Conservation (phyloP, 2,329 filamentous ascomycete species). For the Neonectria faginata region DNA sequence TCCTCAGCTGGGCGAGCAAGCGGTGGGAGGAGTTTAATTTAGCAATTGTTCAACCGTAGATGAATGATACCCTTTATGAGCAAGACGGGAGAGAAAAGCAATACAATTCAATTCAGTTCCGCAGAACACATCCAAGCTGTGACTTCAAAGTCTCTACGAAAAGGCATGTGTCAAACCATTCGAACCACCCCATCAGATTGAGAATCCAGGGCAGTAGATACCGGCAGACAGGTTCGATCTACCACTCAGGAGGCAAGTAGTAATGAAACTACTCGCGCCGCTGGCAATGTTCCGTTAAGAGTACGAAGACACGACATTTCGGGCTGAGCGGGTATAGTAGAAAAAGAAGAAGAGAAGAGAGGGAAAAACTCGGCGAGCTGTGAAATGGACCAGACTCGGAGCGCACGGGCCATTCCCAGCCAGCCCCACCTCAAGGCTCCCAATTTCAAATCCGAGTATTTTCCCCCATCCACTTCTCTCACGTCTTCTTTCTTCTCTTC, state of each 20-base stretch:
- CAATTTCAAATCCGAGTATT: slow-evolving; percentile 36
- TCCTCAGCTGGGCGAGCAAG: slow-evolving; percentile 52
- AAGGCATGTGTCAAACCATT: slow-evolving; percentile 77
- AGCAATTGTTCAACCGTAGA: slow-evolving; percentile 49
- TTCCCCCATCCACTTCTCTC: slow-evolving; percentile 17
- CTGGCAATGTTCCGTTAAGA: slow-evolving; percentile 43
- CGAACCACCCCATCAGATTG: slow-evolving; percentile 84
- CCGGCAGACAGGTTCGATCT: slow-evolving; percentile 75
- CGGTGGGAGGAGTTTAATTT: slow-evolving; percentile 53
- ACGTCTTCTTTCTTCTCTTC: slow-evolving; percentile 21
- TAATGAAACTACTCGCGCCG: slow-evolving; percentile 65
- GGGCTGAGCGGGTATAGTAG: slow-evolving; percentile 47
- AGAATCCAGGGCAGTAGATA: slow-evolving; percentile 88
- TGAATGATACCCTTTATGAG: slow-evolving; percentile 44
- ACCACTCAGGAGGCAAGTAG: slow-evolving; percentile 65
- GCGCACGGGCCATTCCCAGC: slow-evolving; percentile 40
- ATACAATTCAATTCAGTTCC: too few species aligned
- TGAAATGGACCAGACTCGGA: slow-evolving; percentile 24
- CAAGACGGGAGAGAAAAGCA: slow-evolving; percentile 20
- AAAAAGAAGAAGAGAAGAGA: slow-evolving; percentile 41
- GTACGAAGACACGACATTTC: slow-evolving; percentile 47
- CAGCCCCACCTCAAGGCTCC: slow-evolving; percentile 41
- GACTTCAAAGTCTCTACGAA: not conserved
- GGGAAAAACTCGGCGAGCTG: slow-evolving; percentile 44
- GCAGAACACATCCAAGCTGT: not conserved